phyloP scores from a whole-genome alignment of 2,329 filamentous ascomycete genomes.

The Didymella glomerata region DNA sequence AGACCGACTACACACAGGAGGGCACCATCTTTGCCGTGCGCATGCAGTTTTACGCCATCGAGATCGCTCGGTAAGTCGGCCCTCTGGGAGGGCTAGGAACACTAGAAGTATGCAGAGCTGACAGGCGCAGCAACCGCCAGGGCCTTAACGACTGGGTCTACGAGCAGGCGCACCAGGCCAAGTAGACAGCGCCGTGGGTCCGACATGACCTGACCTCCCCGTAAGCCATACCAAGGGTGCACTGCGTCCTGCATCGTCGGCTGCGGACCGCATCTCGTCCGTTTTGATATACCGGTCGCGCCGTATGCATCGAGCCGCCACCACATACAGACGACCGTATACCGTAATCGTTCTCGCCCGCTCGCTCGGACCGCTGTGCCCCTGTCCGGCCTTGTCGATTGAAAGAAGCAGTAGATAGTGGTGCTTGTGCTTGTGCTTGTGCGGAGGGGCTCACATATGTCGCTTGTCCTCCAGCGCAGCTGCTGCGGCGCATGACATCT shows the following conservation, averaged over 20 bases:
- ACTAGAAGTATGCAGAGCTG: conserved; percentile 22
- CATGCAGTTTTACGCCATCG: conserved; percentile 86
- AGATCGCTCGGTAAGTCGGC: conserved; percentile 69
- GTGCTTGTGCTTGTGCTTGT: not conserved
- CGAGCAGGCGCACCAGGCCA: conserved; percentile 72
- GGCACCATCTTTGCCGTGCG: conserved; percentile 88
- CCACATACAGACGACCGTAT: conserved; percentile 1
- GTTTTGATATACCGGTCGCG: conserved; percentile 8
- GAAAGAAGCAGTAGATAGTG: conserved; percentile 1
- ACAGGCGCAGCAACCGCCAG: conserved; percentile 71
- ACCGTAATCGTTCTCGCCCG: not conserved
- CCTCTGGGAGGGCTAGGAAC: not conserved
- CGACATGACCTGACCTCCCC: conserved; percentile 1
- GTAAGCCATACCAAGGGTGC: conserved; percentile 2
- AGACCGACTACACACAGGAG: conserved; percentile 84
- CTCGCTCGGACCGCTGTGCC: conserved; percentile 2
- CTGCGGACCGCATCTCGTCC: conserved; percentile 12
- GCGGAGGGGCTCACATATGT: not conserved
- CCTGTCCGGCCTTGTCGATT: conserved; percentile 11
- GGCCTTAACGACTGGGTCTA: conserved; percentile 98
- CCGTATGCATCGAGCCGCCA: conserved; percentile 5
- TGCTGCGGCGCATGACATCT: conserved; percentile 1
- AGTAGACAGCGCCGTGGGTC: conserved; percentile 24
- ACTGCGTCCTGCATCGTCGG: conserved; percentile 13
- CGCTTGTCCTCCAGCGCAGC: not conserved